Evolutionary conservation across 768 basidiomycete genomes (phyloP).

Genomic region (Podaxis sp.): DNA sequence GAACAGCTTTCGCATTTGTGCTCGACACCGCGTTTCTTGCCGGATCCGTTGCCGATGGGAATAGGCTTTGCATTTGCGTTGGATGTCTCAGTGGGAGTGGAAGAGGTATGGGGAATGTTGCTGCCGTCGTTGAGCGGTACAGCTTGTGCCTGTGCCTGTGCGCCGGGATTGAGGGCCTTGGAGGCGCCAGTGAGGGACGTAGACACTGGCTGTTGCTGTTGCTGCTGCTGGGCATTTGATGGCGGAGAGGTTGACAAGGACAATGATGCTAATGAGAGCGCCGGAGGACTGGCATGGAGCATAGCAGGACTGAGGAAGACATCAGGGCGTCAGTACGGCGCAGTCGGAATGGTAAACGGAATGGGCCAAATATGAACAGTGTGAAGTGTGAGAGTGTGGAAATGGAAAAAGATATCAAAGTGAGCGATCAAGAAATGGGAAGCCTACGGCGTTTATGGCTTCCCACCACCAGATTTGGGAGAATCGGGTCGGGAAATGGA

Average conservation of each 20-base stretch:
- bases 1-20: constrained; percentile 94
- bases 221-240: constrained; percentile 18
- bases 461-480: constrained; percentile 5
- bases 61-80: constrained; percentile 34
- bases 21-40: constrained; percentile 80
- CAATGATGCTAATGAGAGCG: constrained; percentile 43
- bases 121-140: constrained; percentile 25
- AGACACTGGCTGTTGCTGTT: constrained; percentile 12
- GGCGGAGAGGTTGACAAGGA: constrained; percentile 43
- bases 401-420: background rate
- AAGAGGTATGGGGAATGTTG: constrained; percentile 17
- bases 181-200: constrained; percentile 24
- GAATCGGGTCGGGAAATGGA: background rate
- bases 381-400: background rate
- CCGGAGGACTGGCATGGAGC: constrained; percentile 30
- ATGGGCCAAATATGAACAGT: background rate
- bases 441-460: background rate
- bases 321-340: background rate
- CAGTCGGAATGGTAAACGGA: background rate
- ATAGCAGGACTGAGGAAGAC: constrained; percentile 27
- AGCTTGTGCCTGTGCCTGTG: background rate
- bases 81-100: constrained; percentile 10
- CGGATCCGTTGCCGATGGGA: constrained; percentile 26
- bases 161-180: constrained; percentile 20
- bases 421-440: constrained; percentile 10